These are phyloP conservation scores for Dryadomyces sulphureus DNA, from an alignment of 2,329 filamentous ascomycete species.

Conservation along the genomic window DNA sequence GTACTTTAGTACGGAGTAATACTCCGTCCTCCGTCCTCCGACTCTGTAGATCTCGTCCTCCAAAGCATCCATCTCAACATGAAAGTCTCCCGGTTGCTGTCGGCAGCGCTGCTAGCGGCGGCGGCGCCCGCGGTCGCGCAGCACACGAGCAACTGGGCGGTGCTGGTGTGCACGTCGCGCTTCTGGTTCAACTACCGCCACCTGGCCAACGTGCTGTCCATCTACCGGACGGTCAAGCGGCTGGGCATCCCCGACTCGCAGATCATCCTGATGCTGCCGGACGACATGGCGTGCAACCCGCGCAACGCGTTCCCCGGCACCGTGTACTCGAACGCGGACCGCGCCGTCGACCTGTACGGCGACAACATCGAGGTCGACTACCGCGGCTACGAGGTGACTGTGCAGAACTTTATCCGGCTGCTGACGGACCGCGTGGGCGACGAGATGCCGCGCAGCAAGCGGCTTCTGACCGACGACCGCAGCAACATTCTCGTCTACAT, in stretches of 20 bases:
- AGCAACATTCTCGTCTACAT: constrained; percentile 98
- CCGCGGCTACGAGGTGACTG: constrained; percentile 92
- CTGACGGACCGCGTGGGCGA: constrained; percentile 89
- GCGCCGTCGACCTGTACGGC: constrained; percentile 88
- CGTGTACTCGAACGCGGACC: constrained; percentile 95
- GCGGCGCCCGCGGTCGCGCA: constrained; percentile 39
- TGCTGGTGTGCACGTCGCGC: constrained; percentile 92
- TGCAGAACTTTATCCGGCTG: constrained; percentile 94
- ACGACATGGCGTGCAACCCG: constrained; percentile 99
- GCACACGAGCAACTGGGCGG: constrained; percentile 98
- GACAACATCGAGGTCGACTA: constrained; percentile 99
- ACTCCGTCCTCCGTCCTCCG: neutral
- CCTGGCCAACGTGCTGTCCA: constrained; percentile 89
- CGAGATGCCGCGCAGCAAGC: constrained; percentile 89
- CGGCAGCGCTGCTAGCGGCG: constrained; percentile 33
- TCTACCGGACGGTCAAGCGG: constrained; percentile 96
- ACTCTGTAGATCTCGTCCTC: neutral
- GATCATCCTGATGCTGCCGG: constrained; percentile 99
- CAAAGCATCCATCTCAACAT: neutral
- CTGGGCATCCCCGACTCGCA: constrained; percentile 96
- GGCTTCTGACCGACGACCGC: constrained; percentile 82
- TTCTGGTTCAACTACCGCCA: constrained; percentile 99
- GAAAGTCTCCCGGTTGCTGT: constrained; percentile 13
- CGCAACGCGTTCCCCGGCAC: constrained; percentile 95
- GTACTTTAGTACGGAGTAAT: neutral